A percentile compares a stretch with the other conserved stretches of the same genome.
Conservation (phyloP, 768 basidiomycete species). For the Lactarius akahatsu region DNA sequence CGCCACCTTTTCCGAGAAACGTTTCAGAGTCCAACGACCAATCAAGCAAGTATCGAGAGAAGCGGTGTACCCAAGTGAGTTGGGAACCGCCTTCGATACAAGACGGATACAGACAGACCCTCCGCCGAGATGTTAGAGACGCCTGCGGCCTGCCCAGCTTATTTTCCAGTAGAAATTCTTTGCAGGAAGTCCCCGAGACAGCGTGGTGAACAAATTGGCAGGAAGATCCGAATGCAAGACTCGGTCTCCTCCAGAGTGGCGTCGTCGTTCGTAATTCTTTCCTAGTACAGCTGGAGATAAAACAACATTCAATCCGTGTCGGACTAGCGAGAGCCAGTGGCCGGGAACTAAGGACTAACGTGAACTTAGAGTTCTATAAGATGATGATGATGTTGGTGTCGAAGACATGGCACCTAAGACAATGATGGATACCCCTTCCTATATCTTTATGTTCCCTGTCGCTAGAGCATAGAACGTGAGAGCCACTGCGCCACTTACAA, state of each 20-base stretch:
- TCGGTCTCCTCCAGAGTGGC: conserved; percentile 62
- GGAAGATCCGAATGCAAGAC: conserved; percentile 76
- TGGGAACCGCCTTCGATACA: conserved; percentile 87
- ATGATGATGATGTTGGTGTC: conserved; percentile 38
- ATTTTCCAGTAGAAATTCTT: conserved; percentile 91
- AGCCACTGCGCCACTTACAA: too few relatives aligned
- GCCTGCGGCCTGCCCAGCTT: conserved; percentile 64
- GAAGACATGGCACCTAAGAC: conserved; percentile 39
- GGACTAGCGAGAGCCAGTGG: conserved; percentile 42
- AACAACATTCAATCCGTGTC: conserved; percentile 66
- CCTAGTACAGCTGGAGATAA: conserved; percentile 86
- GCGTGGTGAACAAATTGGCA: conserved; percentile 65
- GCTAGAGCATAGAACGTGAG: too few relatives aligned
- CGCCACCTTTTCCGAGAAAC: conserved; percentile 61
- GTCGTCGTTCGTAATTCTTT: conserved; percentile 76
- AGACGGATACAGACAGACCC: conserved; percentile 49
- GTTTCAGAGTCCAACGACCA: not conserved
- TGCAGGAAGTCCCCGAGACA: conserved; percentile 86
- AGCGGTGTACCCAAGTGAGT: conserved; percentile 63
- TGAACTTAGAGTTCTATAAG: conserved; percentile 31
- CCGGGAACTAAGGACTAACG: not conserved
- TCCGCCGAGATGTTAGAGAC: conserved; percentile 68
- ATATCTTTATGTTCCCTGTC: conserved; percentile 77
- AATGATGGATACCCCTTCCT: conserved; percentile 66
- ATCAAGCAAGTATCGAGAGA: conserved; percentile 6